These are phyloP conservation scores for Trichocladium uniseriatum DNA, from an alignment of 495 filamentous ascomycete genomes.

Conservation along the genomic window DNA sequence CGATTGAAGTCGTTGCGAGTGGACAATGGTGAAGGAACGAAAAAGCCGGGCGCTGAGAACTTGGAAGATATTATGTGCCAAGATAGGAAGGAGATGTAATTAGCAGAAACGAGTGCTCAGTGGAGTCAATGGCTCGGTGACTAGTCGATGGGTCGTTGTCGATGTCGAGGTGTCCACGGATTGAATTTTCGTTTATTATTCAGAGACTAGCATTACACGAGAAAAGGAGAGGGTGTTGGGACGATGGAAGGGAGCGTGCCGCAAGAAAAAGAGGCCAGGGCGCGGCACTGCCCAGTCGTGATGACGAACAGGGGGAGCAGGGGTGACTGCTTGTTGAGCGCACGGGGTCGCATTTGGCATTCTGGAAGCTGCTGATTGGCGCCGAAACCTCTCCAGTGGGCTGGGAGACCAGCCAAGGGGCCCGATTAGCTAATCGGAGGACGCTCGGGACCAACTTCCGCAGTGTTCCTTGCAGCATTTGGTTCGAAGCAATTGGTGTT, in stretches of 20 bases:
- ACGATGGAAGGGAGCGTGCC: not conserved
- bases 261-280: not conserved
- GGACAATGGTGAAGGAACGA: not conserved
- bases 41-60: not conserved
- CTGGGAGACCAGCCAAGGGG: constrained; percentile 10
- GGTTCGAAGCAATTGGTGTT: too few species aligned
- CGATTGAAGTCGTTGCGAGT: not conserved
- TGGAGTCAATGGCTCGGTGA: not conserved
- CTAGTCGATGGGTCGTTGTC: not conserved
- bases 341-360: constrained; percentile 9
- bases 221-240: too few species aligned
- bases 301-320: constrained; percentile 4
- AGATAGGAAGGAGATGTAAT: not conserved
- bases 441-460: not conserved
- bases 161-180: not conserved
- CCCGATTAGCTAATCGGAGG: not conserved
- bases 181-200: not conserved
- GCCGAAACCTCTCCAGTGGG: constrained; percentile 1
- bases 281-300: constrained; percentile 9
- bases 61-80: not conserved
- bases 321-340: constrained; percentile 3
- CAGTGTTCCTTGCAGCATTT: constrained; percentile 6
- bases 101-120: not conserved
- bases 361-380: constrained; percentile 18
- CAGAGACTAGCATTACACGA: too few species aligned